Evolutionary conservation across 164 flowering plant genomes (phyloP).

Genomic region (Magnolia kwangsiensis): DNA sequence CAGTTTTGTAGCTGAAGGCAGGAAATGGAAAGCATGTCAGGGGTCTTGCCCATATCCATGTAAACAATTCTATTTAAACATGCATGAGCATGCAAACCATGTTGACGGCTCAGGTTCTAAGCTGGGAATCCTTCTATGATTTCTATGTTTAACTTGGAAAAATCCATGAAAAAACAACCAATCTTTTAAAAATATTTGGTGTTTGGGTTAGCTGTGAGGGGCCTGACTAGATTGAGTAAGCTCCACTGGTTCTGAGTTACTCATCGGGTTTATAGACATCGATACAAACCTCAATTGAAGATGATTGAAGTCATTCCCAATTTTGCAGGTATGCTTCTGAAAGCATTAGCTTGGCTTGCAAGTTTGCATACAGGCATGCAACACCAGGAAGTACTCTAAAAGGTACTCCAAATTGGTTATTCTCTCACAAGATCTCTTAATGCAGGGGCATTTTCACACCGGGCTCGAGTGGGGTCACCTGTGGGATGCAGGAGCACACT

Average conservation of each 20-base stretch:
- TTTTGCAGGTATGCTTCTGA: slow-evolving; percentile 85
- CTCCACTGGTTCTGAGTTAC: neutral
- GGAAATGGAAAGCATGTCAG: neutral
- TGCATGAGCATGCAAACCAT: neutral
- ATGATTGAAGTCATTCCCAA: neutral
- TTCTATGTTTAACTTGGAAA: neutral
- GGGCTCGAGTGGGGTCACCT: no score
- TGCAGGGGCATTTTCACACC: no score
- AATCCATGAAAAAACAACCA: neutral
- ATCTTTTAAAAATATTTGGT: no score
- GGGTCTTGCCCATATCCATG: no score
- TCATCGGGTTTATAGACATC: neutral
- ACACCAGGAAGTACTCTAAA: slow-evolving; percentile 73
- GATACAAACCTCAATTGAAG: neutral
- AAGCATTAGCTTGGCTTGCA: slow-evolving; percentile 82
- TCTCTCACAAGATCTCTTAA: no score
- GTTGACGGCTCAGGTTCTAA: neutral
- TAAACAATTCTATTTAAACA: no score
- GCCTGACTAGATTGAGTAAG: neutral
- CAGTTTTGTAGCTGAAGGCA: neutral
- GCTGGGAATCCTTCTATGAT: neutral
- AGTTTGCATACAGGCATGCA: slow-evolving; percentile 85
- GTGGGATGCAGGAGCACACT: no score
- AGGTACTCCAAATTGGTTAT: slow-evolving; percentile 40
- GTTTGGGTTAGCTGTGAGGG: neutral